Evolutionary conservation across 129 eudicot species (phyloP).

Genomic region (Escallonia herrerae): DNA sequence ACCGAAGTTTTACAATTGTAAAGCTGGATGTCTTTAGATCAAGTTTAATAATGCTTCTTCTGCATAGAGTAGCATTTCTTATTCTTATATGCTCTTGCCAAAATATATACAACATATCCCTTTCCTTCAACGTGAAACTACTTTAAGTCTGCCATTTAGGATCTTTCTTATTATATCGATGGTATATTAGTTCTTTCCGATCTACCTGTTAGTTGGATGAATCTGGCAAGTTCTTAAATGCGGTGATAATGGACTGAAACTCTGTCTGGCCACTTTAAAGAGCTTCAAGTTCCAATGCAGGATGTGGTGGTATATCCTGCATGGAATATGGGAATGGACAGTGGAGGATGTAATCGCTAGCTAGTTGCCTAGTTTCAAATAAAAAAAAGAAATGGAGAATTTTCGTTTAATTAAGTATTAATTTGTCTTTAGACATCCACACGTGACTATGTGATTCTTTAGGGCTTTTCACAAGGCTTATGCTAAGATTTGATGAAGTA

Average conservation of each 20-base stretch:
- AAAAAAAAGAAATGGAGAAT: background rate
- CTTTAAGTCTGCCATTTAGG: no score
- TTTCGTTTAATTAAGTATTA: background rate
- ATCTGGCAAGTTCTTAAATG: background rate
- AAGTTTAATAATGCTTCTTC: no score
- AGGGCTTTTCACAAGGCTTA: conserved; percentile 21
- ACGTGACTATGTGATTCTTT: conserved; percentile 35
- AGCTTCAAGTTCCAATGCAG: conserved; percentile 39
- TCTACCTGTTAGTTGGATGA: background rate
- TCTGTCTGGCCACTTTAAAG: conserved; percentile 16
- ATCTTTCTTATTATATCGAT: background rate
- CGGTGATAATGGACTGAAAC: background rate
- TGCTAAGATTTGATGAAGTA: conserved; percentile 19
- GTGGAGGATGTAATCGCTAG: conserved; percentile 13
- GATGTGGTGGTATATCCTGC: conserved; percentile 20
- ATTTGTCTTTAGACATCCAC: conserved; percentile 1
- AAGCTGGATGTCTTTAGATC: no score
- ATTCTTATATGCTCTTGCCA: no score
- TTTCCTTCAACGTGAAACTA: no score
- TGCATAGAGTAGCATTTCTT: no score
- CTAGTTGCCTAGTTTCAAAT: background rate
- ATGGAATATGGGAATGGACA: conserved; percentile 12
- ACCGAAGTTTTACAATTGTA: no score
- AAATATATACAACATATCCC: no score
- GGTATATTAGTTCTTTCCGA: background rate